Evolutionary conservation across 805 yeast species (phyloP).

Genomic region (Yarrowia yakushimensis): DNA sequence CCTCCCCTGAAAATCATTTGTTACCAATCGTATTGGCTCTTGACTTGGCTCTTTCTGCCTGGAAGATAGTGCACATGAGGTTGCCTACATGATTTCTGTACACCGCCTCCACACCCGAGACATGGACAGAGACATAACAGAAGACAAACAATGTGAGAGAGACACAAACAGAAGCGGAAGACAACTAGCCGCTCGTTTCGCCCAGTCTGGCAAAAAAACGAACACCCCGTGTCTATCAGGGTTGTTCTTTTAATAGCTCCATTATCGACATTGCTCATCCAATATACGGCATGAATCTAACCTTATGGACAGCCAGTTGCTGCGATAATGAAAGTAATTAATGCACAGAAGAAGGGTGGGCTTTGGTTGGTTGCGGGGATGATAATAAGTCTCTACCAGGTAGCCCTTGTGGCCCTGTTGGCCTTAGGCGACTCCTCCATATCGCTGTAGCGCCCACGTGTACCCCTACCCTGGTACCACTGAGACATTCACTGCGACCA

Average conservation of each 20-base stretch:
- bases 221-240: background rate
- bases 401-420: too few relatives aligned
- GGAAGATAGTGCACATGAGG: background rate
- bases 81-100: background rate
- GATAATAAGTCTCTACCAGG: too few relatives aligned
- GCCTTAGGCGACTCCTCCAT: too few relatives aligned
- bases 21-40: background rate
- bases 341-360: too few relatives aligned
- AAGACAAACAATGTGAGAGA: background rate
- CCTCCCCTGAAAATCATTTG: background rate
- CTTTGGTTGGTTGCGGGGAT: too few relatives aligned
- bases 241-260: background rate
- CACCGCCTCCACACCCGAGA: constrained; percentile 2
- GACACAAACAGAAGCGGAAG: background rate
- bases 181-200: background rate
- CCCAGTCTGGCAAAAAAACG: background rate
- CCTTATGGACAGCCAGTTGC: background rate
- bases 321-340: background rate
- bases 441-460: too few relatives aligned
- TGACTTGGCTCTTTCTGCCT: background rate
- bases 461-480: too few relatives aligned
- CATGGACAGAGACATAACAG: background rate
- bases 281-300: background rate
- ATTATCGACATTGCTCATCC: background rate
- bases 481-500: background rate